These are phyloP conservation scores for Dactylis glomerata DNA, from an alignment of 176 grass and related monocot genomes.

Conservation along the genomic window DNA sequence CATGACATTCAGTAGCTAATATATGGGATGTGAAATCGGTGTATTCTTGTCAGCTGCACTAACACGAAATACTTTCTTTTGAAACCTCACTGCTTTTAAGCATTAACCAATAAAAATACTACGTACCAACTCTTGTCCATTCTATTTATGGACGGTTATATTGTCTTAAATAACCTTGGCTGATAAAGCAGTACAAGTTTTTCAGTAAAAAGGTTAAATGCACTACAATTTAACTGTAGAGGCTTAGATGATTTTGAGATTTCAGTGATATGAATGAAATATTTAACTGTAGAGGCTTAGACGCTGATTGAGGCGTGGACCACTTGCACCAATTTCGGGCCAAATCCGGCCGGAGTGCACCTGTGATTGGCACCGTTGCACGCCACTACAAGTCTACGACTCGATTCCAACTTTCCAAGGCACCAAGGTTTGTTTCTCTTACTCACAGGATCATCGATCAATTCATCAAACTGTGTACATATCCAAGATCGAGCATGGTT, in stretches of 20 bases:
- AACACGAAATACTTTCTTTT: background rate
- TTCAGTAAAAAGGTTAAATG: background rate
- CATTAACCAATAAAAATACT: background rate
- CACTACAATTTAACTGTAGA: background rate
- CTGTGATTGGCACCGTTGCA: background rate
- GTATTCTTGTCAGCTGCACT: background rate
- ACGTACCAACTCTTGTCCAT: background rate
- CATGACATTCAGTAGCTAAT: background rate
- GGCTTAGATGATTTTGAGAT: background rate
- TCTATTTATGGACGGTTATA: background rate
- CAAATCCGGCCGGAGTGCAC: background rate
- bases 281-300: background rate
- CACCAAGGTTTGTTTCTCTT: background rate
- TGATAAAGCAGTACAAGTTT: background rate
- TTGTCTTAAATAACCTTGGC: background rate
- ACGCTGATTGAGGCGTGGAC: background rate
- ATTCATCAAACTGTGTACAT: background rate
- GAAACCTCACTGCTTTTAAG: background rate
- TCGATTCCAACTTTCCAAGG: background rate
- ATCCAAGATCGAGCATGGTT: background rate
- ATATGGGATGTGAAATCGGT: background rate
- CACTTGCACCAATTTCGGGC: background rate
- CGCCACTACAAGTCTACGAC: background rate
- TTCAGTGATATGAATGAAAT: background rate
- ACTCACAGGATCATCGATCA: background rate